Base-by-base conservation (phyloP, 140 eudicot genomes). In the Bidens hawaiensis region DNA sequence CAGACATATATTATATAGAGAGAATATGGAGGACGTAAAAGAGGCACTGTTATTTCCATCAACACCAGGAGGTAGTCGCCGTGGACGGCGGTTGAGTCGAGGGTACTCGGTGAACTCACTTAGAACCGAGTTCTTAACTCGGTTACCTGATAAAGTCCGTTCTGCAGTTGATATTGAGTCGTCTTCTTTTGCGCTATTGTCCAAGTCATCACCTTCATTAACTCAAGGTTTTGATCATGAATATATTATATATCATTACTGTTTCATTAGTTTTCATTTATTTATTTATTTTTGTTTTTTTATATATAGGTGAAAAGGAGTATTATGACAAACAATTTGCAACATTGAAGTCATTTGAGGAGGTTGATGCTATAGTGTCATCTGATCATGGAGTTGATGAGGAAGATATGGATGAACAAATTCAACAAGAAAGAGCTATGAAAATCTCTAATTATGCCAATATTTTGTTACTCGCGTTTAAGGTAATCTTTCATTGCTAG, bases 371-470 rank as follows among this genome's bases (percentile, higher is more conserved):
- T 9, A 28, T 84, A 31, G 85, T 76, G 22, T 64, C 76, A 22
- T 64, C 91, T 21, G 90, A 78, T 50, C 31, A 50, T 7, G 76
- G 36, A 5, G 21, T 60, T 4, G 77, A 68, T 15, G 85, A 76
- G 14, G 95, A 82, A 31, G 87, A 91, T 59, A 56, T 75, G 22
- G 85, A 73, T 48, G 96, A 91, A 58, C 89, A 78, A 57, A 62
- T 71, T 6, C 91, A 78, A 22, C 96, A 91, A 13, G 98, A 87
- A 73, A 67, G 85, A 78, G 96, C 98, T 19, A 91, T 91, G 98
- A 82, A 46, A 66, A 80, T 84, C 22, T 91, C 98, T 30, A 91
- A 91, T 67, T 82, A 69, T 54, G 95, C 96, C 19, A 91, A 91
- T 49, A 33, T 87, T 62, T 14, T 91, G 15, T 76, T 91, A 27